Evolutionary conservation across 2,329 filamentous ascomycete genomes (phyloP).

Genomic region (Calonectria multiphialidica): DNA sequence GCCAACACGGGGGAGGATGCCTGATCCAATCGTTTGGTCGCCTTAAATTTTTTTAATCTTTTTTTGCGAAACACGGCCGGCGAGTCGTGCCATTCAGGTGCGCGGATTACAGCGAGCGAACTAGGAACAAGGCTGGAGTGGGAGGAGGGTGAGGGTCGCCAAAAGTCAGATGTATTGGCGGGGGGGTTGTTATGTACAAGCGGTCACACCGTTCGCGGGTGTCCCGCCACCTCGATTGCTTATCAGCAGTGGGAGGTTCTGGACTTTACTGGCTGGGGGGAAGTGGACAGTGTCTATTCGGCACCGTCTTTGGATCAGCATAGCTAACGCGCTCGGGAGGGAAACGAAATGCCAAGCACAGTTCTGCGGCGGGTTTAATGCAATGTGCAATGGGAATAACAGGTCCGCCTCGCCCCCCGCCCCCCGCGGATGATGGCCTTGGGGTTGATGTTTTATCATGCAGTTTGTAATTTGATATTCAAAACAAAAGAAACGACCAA

Average conservation of each 20-base stretch:
- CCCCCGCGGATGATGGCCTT: not conserved
- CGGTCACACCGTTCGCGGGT: not conserved
- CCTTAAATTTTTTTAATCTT: not conserved
- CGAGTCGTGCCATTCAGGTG: not conserved
- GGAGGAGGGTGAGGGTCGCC: slow-evolving; percentile 1
- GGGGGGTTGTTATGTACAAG: not conserved
- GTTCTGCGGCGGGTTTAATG: not conserved
- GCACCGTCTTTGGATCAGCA: not conserved
- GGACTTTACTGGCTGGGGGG: not conserved
- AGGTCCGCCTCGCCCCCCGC: not conserved
- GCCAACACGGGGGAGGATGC: not conserved
- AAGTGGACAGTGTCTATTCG: not conserved
- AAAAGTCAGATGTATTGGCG: not conserved
- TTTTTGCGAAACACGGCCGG: not conserved
- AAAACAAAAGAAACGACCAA: not conserved
- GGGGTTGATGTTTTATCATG: too few species aligned
- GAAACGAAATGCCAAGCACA: not conserved
- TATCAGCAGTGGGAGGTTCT: not conserved
- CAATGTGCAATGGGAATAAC: not conserved
- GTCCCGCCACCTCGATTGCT: not conserved
- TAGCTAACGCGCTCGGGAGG: not conserved
- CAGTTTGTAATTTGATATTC: too few species aligned
- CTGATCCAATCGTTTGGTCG: not conserved
- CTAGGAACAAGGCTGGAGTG: slow-evolving; percentile 7
- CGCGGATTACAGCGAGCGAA: not conserved